These are phyloP conservation scores for Protea cynaroides DNA, from an alignment of 164 flowering plant genomes.

Conservation along the genomic window DNA sequence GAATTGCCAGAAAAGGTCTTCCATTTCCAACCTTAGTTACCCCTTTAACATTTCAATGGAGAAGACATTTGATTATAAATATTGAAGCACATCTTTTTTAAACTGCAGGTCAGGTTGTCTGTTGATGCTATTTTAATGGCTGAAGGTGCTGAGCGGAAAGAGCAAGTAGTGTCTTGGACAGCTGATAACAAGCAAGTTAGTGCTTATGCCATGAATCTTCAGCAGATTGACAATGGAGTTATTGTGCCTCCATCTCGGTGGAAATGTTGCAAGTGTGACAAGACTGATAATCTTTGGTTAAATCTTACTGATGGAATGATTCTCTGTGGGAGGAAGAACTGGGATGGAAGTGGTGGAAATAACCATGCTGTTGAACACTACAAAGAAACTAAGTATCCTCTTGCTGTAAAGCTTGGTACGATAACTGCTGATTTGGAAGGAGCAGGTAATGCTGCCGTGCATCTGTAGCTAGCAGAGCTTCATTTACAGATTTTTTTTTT, in stretches of 20 bases:
- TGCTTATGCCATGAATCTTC: constrained; percentile 60
- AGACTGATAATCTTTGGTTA: constrained; percentile 90
- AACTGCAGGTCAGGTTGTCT: constrained; percentile 76
- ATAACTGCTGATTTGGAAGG: constrained; percentile 89
- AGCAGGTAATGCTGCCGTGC: constrained; percentile 59
- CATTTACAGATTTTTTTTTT: too few relatives aligned
- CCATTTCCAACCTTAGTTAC: neutral
- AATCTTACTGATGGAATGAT: constrained; percentile 95
- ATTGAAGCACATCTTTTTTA: neutral
- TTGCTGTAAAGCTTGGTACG: constrained; percentile 96
- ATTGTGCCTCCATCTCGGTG: constrained; percentile 82
- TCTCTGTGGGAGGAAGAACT: constrained; percentile 87
- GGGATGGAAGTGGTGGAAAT: constrained; percentile 98
- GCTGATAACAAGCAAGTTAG: constrained; percentile 80
- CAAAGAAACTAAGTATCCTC: constrained; percentile 70
- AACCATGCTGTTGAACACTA: constrained; percentile 91
- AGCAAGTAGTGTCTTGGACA: constrained; percentile 80
- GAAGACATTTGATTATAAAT: constrained; percentile 3
- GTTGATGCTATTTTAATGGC: constrained; percentile 74
- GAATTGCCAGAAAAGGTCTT: constrained; percentile 92
- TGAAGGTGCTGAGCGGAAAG: constrained; percentile 85
- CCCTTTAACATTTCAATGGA: neutral
- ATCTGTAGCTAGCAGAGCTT: too few relatives aligned
- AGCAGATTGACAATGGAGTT: constrained; percentile 71
- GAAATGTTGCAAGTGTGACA: constrained; percentile 91